A percentile compares a stretch with the other conserved stretches of the same genome.
phyloP scores from a whole-genome alignment of 306 rosid species.

The Castanospermum australe region DNA sequence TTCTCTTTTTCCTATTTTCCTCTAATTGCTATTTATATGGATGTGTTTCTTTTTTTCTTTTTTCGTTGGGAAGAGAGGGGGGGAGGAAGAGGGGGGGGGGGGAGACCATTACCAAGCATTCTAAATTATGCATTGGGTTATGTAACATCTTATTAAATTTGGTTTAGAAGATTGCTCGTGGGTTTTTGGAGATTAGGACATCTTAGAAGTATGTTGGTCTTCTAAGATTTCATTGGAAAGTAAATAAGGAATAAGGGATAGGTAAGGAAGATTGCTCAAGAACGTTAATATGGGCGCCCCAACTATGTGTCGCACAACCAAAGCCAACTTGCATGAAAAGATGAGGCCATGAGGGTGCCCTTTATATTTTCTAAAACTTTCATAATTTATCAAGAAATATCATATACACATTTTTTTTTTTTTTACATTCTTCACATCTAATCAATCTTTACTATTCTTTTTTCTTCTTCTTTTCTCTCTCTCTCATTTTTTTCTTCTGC shows the following conservation, averaged over 20 bases:
- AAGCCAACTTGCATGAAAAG: constrained; percentile 13
- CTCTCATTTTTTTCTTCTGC: too few species aligned
- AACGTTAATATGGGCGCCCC: constrained; percentile 42
- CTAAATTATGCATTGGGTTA: constrained; percentile 53
- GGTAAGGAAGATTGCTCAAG: constrained; percentile 27
- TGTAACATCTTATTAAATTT: constrained; percentile 50
- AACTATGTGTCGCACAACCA: constrained; percentile 14
- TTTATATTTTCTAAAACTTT: background rate
- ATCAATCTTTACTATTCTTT: too few species aligned
- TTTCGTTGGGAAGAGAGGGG: constrained; percentile 30
- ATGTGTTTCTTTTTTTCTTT: background rate
- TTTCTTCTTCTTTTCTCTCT: too few species aligned
- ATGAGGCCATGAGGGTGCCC: constrained; percentile 14
- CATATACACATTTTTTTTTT: too few species aligned
- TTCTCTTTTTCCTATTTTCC: background rate
- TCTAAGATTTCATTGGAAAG: constrained; percentile 83
- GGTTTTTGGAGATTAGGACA: constrained; percentile 94
- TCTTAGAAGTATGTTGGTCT: constrained; percentile 94
- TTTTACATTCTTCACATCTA: too few species aligned
- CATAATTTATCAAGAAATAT: too few species aligned
- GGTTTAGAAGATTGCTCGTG: constrained; percentile 86
- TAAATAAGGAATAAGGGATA: constrained; percentile 37
- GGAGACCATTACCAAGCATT: constrained; percentile 65
- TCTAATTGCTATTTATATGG: background rate
- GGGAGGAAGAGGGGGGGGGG: constrained; percentile 55